Evolutionary conservation across 2,329 filamentous ascomycete genomes (phyloP).

Genomic region (Emmonsiellopsis sp.): DNA sequence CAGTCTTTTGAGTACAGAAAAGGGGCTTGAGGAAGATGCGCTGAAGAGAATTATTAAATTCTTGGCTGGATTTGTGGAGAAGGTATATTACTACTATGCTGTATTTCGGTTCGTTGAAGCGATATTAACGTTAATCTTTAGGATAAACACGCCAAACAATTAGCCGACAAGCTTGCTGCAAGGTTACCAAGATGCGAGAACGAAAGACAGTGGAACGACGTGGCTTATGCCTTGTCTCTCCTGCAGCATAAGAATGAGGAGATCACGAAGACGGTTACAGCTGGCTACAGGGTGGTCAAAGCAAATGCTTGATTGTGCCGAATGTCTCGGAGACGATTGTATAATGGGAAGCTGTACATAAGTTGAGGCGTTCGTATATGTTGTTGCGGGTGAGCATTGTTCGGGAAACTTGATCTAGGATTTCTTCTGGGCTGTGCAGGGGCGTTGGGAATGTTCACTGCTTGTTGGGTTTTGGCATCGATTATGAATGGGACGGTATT

Average conservation of each 20-base stretch:
- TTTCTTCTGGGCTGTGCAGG: too few species aligned
- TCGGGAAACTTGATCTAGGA: too few species aligned
- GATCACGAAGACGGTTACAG: constrained; percentile 33
- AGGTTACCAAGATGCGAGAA: constrained; percentile 77
- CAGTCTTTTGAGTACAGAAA: constrained; percentile 76
- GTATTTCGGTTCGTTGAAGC: neutral
- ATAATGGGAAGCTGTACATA: too few species aligned
- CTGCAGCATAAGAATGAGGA: constrained; percentile 61
- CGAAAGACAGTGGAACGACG: constrained; percentile 95
- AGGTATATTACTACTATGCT: constrained; percentile 50
- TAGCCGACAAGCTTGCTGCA: constrained; percentile 85
- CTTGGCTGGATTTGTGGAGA: constrained; percentile 90
- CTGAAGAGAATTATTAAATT: constrained; percentile 86
- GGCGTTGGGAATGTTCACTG: too few species aligned
- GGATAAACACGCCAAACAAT: constrained; percentile 95
- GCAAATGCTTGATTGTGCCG: constrained; percentile 41
- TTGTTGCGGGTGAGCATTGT: too few species aligned
- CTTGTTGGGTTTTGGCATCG: too few species aligned
- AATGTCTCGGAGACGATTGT: too few species aligned
- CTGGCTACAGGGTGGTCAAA: constrained; percentile 54
- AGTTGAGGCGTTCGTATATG: too few species aligned
- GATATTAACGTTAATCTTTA: constrained; percentile 26
- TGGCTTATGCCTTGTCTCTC: constrained; percentile 81
- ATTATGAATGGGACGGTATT: too few species aligned
- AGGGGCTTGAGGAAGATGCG: constrained; percentile 70